Conservation (phyloP, 2,329 filamentous ascomycete species). For the Diplodia mutila region DNA sequence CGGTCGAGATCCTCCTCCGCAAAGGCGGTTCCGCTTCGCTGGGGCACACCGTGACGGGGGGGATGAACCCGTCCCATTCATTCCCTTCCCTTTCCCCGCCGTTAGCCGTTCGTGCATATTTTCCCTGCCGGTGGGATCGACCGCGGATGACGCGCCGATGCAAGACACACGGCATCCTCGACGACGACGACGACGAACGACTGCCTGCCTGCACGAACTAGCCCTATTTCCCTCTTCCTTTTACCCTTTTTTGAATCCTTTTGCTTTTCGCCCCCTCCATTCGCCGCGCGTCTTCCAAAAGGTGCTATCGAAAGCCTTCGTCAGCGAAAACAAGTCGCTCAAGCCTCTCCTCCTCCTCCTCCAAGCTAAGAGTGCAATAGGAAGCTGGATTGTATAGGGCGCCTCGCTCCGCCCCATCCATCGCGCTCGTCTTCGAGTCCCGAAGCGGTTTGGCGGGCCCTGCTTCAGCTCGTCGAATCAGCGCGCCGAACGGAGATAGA, state of each 20-base stretch:
- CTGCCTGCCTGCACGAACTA: neutral
- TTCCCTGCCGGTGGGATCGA: too few relatives aligned
- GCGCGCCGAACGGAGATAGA: neutral
- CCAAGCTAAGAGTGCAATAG: neutral
- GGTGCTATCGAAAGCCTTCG: too few relatives aligned
- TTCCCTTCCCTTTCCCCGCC: neutral
- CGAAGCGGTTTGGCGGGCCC: neutral
- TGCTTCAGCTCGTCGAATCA: too few relatives aligned
- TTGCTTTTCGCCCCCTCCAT: neutral
- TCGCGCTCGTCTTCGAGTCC: neutral
- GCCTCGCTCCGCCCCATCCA: neutral
- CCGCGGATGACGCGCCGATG: neutral
- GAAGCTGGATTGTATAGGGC: neutral
- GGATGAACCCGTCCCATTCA: too few relatives aligned
- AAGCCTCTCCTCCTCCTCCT: too few relatives aligned
- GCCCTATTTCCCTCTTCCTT: neutral
- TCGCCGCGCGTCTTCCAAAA: neutral
- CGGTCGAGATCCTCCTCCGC: too few relatives aligned
- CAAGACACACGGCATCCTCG: neutral
- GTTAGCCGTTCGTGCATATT: too few relatives aligned
- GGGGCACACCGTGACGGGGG: too few relatives aligned
- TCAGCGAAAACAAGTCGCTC: too few relatives aligned
- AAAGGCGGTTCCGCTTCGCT: too few relatives aligned
- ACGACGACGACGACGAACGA: too few relatives aligned
- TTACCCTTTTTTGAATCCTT: neutral